Evolutionary conservation across 108 stramenopile genomes (phyloP).

Genomic region (Skeletonema costatum): DNA sequence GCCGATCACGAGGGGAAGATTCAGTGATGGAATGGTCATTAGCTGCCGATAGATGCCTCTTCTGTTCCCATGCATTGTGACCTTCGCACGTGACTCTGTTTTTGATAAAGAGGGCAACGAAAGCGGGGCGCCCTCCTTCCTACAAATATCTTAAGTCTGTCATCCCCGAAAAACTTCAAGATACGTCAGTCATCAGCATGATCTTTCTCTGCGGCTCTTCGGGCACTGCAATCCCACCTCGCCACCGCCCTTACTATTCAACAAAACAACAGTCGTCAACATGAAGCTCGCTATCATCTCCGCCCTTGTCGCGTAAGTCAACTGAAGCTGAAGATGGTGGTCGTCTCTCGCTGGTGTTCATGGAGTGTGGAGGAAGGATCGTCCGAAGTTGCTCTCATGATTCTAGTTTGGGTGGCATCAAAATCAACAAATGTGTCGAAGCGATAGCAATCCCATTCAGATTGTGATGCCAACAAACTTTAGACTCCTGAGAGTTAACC

Average conservation of each 20-base stretch:
- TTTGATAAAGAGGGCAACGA: neutral
- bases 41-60: too few species aligned
- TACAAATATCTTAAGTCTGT: neutral
- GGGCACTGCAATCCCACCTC: neutral
- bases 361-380: neutral
- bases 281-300: constrained; percentile 88
- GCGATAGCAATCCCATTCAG: constrained; percentile 1
- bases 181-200: neutral
- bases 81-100: too few species aligned
- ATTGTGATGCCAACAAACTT: neutral
- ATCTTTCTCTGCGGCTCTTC: neutral
- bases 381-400: neutral
- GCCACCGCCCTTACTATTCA: neutral
- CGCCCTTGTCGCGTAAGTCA: constrained; percentile 85
- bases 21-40: too few species aligned
- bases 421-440: neutral
- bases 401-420: neutral
- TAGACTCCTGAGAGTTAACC: neutral
- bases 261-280: constrained; percentile 1
- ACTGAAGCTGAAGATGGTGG: neutral
- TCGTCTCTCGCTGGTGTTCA: neutral
- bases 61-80: too few species aligned
- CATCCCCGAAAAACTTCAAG: neutral
- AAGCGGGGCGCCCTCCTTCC: neutral
- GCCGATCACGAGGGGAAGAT: too few species aligned